Conservation (phyloP, 257 asterid species). For the Solanum dulcamara region DNA sequence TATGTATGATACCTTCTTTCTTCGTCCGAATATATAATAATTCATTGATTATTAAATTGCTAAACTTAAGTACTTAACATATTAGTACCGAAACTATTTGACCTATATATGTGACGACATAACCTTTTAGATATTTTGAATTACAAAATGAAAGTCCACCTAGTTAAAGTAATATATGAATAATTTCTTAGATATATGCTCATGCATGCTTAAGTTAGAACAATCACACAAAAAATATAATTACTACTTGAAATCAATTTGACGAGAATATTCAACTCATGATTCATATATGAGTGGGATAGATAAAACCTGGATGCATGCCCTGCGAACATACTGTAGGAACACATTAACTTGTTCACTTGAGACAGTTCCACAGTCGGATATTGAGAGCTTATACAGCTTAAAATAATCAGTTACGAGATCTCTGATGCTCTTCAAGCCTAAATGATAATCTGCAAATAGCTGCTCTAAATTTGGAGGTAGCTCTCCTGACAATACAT, state of each 20-base stretch:
- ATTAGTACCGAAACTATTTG: too few relatives aligned
- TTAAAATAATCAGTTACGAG: background rate
- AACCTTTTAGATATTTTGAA: too few relatives aligned
- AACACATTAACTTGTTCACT: too few relatives aligned
- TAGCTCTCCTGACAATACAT: background rate
- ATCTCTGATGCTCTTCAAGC: background rate
- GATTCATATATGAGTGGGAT: too few relatives aligned
- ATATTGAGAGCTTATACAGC: background rate
- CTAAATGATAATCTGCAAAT: background rate
- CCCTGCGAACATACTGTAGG: too few relatives aligned
- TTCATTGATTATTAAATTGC: too few relatives aligned
- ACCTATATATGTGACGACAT: background rate
- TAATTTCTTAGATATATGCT: background rate
- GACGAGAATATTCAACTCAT: too few relatives aligned
- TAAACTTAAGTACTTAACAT: too few relatives aligned
- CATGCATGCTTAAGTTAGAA: background rate
- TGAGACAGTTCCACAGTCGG: background rate
- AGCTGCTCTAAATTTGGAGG: background rate
- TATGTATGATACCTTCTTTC: too few relatives aligned
- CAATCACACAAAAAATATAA: background rate
- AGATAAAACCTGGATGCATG: too few relatives aligned
- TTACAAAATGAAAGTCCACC: background rate
- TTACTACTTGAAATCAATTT: too few relatives aligned
- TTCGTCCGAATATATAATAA: too few relatives aligned
- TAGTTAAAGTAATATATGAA: background rate